A percentile compares a stretch with the other conserved stretches of the same genome.
Evolutionary conservation across 1,284 basidiomycete genomes (phyloP).

Genomic region (Wallemia mellicola): DNA sequence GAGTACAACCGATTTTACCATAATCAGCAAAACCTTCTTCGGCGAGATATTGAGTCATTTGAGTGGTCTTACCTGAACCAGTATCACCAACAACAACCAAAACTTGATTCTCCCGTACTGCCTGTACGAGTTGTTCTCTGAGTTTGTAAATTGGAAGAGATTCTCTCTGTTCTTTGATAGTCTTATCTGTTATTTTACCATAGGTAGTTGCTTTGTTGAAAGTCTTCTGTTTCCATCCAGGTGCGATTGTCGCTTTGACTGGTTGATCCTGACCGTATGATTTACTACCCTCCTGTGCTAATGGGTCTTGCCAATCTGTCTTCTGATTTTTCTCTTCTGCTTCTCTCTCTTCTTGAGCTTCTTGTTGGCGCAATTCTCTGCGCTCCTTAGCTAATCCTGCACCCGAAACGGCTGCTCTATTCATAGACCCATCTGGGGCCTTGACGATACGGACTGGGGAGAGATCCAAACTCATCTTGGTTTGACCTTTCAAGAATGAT

Average conservation of each 20-base stretch:
- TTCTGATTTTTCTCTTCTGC: conserved; percentile 76
- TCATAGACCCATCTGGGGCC: conserved; percentile 34
- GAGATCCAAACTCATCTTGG: conserved; percentile 72
- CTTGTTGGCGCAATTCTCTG: conserved; percentile 72
- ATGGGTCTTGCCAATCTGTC: conserved; percentile 90
- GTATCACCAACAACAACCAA: conserved; percentile 80
- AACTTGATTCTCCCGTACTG: conserved; percentile 81
- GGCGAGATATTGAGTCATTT: conserved; percentile 78
- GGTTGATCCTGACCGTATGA: conserved; percentile 83
- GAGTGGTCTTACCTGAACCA: conserved; percentile 73
- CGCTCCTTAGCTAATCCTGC: conserved; percentile 82
- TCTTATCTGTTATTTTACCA: conserved; percentile 63
- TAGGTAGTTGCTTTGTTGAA: conserved; percentile 95
- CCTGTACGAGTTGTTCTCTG: conserved; percentile 65
- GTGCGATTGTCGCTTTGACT: conserved; percentile 48
- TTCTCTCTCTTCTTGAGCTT: conserved; percentile 77
- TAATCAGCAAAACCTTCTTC: conserved; percentile 61
- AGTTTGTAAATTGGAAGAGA: conserved; percentile 87
- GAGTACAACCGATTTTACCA: conserved; percentile 82
- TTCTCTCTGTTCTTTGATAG: conserved; percentile 76
- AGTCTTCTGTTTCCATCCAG: conserved; percentile 71
- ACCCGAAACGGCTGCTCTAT: conserved; percentile 77
- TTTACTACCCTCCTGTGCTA: conserved; percentile 61
- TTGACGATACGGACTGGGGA: conserved; percentile 56
- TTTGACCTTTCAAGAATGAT: conserved; percentile 82